A percentile compares a stretch with the other conserved stretches of the same genome.
These are phyloP conservation scores for Sporothrix globosa DNA, from an alignment of 2,329 filamentous ascomycete species.

Conservation along the genomic window DNA sequence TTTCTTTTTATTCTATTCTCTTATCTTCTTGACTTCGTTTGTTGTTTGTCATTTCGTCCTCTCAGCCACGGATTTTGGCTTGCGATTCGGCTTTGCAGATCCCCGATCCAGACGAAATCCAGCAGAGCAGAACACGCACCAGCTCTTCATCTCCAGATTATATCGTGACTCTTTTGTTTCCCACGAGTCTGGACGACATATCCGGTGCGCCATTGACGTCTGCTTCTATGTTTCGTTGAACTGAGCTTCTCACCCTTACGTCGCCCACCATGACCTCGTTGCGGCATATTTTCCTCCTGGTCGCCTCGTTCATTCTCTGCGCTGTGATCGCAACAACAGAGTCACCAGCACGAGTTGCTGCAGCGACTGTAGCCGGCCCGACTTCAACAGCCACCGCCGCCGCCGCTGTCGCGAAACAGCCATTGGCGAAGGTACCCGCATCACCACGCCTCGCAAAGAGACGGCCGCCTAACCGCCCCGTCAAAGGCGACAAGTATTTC, in stretches of 20 bases:
- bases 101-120: neutral
- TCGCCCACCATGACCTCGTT: conserved; percentile 26
- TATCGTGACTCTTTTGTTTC: neutral
- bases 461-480: conserved; percentile 17
- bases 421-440: conserved; percentile 18
- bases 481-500: conserved; percentile 60
- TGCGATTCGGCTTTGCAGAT: conserved; percentile 14
- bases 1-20: neutral
- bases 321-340: neutral
- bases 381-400: neutral
- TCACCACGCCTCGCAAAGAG: conserved; percentile 28
- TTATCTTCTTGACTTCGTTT: neutral
- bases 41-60: neutral
- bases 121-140: neutral
- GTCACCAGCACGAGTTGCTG: neutral
- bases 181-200: neutral
- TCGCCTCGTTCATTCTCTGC: conserved; percentile 27
- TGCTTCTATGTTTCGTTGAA: neutral
- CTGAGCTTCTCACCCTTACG: neutral
- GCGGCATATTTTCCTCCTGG: conserved; percentile 20
- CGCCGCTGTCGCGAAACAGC: conserved; percentile 6
- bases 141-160: neutral
- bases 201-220: too few relatives aligned
- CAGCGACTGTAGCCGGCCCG: neutral
- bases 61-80: neutral